phyloP scores from a whole-genome alignment of 2,329 filamentous ascomycete genomes.

The Geosmithia putterillii region DNA sequence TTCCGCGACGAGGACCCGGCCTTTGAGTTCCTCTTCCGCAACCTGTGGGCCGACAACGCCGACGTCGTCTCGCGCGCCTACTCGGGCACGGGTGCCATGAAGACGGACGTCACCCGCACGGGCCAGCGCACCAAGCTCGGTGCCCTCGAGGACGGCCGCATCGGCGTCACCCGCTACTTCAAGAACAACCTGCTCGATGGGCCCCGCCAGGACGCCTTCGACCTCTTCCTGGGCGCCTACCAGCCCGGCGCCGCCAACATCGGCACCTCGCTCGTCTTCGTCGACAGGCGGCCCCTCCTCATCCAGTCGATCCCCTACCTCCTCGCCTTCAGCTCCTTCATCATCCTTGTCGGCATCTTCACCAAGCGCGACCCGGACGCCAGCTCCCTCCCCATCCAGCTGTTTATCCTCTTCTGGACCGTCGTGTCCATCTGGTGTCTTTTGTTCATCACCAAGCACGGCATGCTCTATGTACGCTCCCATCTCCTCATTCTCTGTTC shows the following conservation, averaged over 20 bases:
- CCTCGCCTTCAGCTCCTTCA: conserved; percentile 73
- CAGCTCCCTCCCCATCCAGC: conserved; percentile 64
- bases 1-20: conserved; percentile 64
- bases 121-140: conserved; percentile 79
- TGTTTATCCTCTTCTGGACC: conserved; percentile 74
- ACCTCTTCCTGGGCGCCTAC: conserved; percentile 84
- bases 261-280: conserved; percentile 63
- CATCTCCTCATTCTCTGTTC: background rate
- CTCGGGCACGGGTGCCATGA: conserved; percentile 91
- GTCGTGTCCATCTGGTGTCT: conserved; percentile 57
- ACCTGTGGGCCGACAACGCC: conserved; percentile 97
- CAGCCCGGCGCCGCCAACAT: conserved; percentile 60
- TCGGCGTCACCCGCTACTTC: conserved; percentile 80
- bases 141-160: conserved; percentile 73
- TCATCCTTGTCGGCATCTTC: conserved; percentile 63
- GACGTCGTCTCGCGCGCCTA: conserved; percentile 89
- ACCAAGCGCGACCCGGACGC: conserved; percentile 61
- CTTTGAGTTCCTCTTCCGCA: conserved; percentile 89
- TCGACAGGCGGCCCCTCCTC: conserved; percentile 71
- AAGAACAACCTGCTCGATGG: conserved; percentile 93
- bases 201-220: conserved; percentile 87
- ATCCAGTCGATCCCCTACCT: conserved; percentile 93
- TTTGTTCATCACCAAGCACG: conserved; percentile 70
- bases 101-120: conserved; percentile 95
- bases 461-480: conserved; percentile 81